These are phyloP conservation scores for Iris pallida DNA, from an alignment of 116 monocot genomes.

Conservation along the genomic window DNA sequence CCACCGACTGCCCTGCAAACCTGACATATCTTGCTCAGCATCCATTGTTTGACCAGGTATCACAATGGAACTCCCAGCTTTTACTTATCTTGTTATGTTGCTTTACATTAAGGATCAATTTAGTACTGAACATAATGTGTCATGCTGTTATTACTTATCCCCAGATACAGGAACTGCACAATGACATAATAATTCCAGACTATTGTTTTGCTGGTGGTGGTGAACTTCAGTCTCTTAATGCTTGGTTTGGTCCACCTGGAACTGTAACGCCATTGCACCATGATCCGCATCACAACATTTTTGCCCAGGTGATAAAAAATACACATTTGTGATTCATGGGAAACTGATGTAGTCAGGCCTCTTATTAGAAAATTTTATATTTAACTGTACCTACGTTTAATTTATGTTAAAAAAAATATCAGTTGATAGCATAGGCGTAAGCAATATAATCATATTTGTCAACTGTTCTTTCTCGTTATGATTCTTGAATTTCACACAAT, in stretches of 20 bases:
- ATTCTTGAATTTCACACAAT: no score
- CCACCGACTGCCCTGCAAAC: constrained; percentile 29
- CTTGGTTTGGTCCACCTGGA: constrained; percentile 97
- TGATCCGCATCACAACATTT: constrained; percentile 97
- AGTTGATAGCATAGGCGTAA: background rate
- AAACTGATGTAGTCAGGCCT: background rate
- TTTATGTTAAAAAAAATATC: no score
- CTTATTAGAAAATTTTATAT: no score
- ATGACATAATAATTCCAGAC: constrained; percentile 94
- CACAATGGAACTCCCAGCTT: background rate
- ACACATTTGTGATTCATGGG: background rate
- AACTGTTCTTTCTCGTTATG: no score
- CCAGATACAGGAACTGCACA: constrained; percentile 80
- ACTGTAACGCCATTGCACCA: constrained; percentile 97
- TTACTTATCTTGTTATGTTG: background rate
- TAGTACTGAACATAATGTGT: background rate
- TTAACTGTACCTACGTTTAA: no score
- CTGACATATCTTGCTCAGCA: constrained; percentile 95
- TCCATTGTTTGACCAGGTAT: constrained; percentile 95
- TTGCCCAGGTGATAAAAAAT: constrained; percentile 73
- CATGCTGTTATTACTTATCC: constrained; percentile 1
- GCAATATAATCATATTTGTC: background rate
- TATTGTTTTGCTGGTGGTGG: constrained; percentile 98
- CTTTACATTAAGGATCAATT: background rate
- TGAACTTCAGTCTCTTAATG: constrained; percentile 88